These are phyloP conservation scores for Citrullus mucosospermus DNA, from an alignment of 306 rosid genomes.

Conservation along the genomic window DNA sequence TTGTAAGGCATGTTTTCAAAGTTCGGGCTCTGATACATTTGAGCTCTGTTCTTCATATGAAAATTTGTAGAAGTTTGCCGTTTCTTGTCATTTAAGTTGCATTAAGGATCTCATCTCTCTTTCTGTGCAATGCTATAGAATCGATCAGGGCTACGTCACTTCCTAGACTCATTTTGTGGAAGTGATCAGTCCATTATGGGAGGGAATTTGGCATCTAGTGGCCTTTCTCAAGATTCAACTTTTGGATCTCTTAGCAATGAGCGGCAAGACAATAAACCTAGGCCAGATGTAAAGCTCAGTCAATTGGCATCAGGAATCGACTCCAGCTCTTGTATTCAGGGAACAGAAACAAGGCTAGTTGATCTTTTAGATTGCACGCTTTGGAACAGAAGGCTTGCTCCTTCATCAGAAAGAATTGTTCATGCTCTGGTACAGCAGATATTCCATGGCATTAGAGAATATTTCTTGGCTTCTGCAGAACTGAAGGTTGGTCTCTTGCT, in stretches of 20 bases:
- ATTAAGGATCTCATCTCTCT: not conserved
- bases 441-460: conserved; percentile 91
- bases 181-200: conserved; percentile 47
- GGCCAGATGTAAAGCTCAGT: conserved; percentile 82
- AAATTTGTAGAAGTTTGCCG: not conserved
- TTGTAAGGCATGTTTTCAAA: not conserved
- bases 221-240: conserved; percentile 36
- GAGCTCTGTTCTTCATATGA: not conserved
- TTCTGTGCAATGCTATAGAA: conserved; percentile 43
- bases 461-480: conserved; percentile 91
- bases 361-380: conserved; percentile 97
- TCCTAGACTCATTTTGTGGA: conserved; percentile 93
- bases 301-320: conserved; percentile 74
- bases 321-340: conserved; percentile 42
- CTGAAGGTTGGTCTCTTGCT: conserved; percentile 51
- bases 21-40: not conserved
- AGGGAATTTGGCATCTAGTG: conserved; percentile 26
- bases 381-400: conserved; percentile 94
- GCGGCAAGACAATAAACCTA: conserved; percentile 62
- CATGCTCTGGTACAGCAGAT: conserved; percentile 95
- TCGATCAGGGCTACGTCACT: conserved; percentile 89
- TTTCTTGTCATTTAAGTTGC: not conserved
- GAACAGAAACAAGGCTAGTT: conserved; percentile 84
- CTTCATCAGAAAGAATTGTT: conserved; percentile 95
- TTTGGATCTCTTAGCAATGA: conserved; percentile 39